Base-by-base conservation (phyloP, 352 stramenopile species). In the Phytophthora pseudosyringae region DNA sequence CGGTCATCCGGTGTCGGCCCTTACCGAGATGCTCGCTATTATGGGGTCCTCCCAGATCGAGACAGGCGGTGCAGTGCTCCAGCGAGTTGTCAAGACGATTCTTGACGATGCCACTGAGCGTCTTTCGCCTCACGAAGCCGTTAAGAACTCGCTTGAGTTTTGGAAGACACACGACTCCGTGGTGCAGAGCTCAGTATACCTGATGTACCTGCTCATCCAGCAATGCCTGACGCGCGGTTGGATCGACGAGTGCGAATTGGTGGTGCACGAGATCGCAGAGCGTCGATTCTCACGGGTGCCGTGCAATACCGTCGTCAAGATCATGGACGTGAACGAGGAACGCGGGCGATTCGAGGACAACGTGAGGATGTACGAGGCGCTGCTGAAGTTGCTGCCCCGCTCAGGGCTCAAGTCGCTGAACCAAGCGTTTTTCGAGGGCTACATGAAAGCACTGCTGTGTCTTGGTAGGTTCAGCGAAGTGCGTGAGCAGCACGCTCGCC, bases 371-470 rank as follows among this genome's bases (percentile, higher is more conserved):
- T 65, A 41, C 12, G 29, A 52, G 18, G 28, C 32, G 39, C 36
- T 76, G 35, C 25, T 76, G 36, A 33, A 39, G 5, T 41, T 33
- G 3, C 28, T 59, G 21, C 15, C 28, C 10, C 50, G 64, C 3
- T 9, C 15, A 5, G 46, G 46, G 25, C 18, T 46, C 45, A 58
- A 31, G 28, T 41, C 46, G 7, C 40, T 64, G 38, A 64, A 48
- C 16, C 56, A 60, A 33, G 32, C 43, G 18, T 71, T 74, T 49
- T 74, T 69, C 35, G 63, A 72, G 39, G 4, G 41, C 21, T 64
- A 65, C 33, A 6, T 69, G 31, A 64, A 58, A 54, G 59, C 49
- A 25, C 54, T 64, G 10, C 25, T 72, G 38, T 49, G 32, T 7
- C 38, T 49, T 28, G 47, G 69, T 18, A 32, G 38, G 16, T 46